Percentiles rank a stretch among this genome's conserved stretches.
Evolutionary conservation across 2,329 filamentous ascomycete genomes (phyloP).

Genomic region (Cercospora brassicicola): DNA sequence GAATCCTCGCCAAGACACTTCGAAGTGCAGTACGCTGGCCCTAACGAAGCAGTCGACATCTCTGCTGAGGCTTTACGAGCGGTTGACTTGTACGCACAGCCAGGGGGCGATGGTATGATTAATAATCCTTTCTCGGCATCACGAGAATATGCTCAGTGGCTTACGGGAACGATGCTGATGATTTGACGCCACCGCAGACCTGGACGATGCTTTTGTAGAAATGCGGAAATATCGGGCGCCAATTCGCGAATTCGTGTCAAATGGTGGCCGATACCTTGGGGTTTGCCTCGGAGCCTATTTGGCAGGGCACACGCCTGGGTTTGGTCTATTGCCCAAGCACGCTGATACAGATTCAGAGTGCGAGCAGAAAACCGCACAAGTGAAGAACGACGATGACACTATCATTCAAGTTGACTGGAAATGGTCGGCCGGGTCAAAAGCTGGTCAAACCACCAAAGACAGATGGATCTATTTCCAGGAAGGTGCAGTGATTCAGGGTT

Average conservation of each 20-base stretch:
- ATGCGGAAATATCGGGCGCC: slow-evolving; percentile 16
- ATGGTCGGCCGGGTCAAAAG: slow-evolving; percentile 19
- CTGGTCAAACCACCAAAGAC: slow-evolving; percentile 17
- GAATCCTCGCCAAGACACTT: slow-evolving; percentile 19
- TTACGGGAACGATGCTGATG: background rate
- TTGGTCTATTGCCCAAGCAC: slow-evolving; percentile 17
- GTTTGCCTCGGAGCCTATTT: slow-evolving; percentile 30
- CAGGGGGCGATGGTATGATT: slow-evolving; percentile 27
- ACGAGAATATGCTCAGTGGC: background rate
- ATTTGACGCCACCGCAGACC: slow-evolving; percentile 7
- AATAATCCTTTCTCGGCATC: background rate
- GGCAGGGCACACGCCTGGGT: slow-evolving; percentile 24
- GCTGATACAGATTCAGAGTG: slow-evolving; percentile 22
- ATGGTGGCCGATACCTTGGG: slow-evolving; percentile 29
- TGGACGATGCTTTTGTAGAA: slow-evolving; percentile 23
- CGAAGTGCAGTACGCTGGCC: slow-evolving; percentile 24
- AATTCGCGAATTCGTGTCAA: slow-evolving; percentile 25
- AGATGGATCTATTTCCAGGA: slow-evolving; percentile 31
- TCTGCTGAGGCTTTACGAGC: slow-evolving; percentile 19
- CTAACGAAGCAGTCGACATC: slow-evolving; percentile 22
- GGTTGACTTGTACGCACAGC: slow-evolving; percentile 24
- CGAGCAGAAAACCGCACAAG: slow-evolving; percentile 18
- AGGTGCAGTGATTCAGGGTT: slow-evolving; percentile 20
- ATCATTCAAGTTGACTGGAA: slow-evolving; percentile 30
- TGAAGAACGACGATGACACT: slow-evolving; percentile 22